Evolutionary conservation across 306 rosid genomes (phyloP), one percentile per base, ranked within the genome.

Genomic region (Vigna reflexopilosa): DNA sequence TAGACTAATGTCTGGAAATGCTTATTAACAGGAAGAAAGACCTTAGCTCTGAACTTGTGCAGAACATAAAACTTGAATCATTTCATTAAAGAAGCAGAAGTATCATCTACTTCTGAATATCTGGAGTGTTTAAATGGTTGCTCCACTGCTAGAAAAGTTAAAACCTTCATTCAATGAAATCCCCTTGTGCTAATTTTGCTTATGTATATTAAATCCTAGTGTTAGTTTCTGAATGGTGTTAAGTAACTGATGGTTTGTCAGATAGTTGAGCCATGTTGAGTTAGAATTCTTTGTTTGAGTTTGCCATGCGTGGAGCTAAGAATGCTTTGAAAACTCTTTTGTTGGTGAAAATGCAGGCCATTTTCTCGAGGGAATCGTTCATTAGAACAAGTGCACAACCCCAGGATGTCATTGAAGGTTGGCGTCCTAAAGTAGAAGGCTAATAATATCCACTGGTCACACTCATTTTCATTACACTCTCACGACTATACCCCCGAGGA

Each of bases 361-460:
- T 91, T 59, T 95, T 91, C 90, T 89, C 90, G 28, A 86, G 76
- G 85, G 98, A 91, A 68, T 95, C 99, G 3, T 95, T 95, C 80
- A 50, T 83, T 34, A 91, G 88, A 76, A 95, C 99, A 24, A 80
- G 93, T 36, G 89, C 98, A 15, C 82, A 77, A 70, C 86, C 91
- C 0, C 89, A 95, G 66, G 99, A 95, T 88, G 93, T 92, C 36
- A 81, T 95, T 80, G 93, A 86, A 3, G 98, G 99, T 83, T 95
- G 99, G 99, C 93, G 98, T 78, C 88, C 99, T 7, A 95, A 95
- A 84, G 97, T 92, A 40, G 85, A 89, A 59, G 93, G 89, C 78
- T 90, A 83, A 87, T 71, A 62, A 42, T 42, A 42, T 75, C 17
- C 20, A 7, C 67, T 22, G 54, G 22, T 45, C 58, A 59, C 56